Base-by-base conservation (phyloP, 495 filamentous ascomycete species). In the Tuber umbilicatum region DNA sequence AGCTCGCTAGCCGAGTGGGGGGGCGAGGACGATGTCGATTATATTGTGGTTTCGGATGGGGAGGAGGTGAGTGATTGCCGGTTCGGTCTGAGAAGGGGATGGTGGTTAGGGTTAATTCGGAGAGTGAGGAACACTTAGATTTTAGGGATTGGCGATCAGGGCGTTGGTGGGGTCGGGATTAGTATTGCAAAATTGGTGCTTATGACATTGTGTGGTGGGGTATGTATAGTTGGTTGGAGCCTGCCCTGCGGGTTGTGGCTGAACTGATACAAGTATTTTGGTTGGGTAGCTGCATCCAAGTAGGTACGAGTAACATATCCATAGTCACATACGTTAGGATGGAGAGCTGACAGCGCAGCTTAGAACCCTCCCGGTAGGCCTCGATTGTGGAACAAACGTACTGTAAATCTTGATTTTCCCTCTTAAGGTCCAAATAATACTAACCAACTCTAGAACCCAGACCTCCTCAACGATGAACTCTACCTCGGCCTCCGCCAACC, bases 121-220 rank as follows among this genome's bases (percentile, higher is more conserved):
- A 68, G 42, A 14, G 10, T 3, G 50, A 3, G 50, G 50, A 3
- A n/a, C 7, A n/a, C 2, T 71, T 83, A 94, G 85, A 96, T 97
- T 73, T 87, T 97, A 9, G 93, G 93, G 0, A 94, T 97, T 73
- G 94, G 93, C 3, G 93, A 97, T 80, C 93, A 97, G 83, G 93
- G 94, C n/a, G 91, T 92, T 6, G 94, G 94, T 21, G 93, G 90
- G 10, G 92, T 97, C 71, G 84, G 95, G 23, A 97, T 97, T 71
- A 92, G 91, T 4, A 86, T 93, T 1, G 93, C 93, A 4, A 97
- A 97, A 81, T 85, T 97, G 21, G 90, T 90, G 10, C 85, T 97
- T 43, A 93, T 91, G 47, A 95, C 94, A 0, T 81, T 94, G 0
- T 97, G 94, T 83, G 93, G 91, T 47, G 94, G 93, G 1, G 91